Base-by-base conservation (phyloP, 2,329 filamentous ascomycete species). In the Ophiostoma sp. region DNA sequence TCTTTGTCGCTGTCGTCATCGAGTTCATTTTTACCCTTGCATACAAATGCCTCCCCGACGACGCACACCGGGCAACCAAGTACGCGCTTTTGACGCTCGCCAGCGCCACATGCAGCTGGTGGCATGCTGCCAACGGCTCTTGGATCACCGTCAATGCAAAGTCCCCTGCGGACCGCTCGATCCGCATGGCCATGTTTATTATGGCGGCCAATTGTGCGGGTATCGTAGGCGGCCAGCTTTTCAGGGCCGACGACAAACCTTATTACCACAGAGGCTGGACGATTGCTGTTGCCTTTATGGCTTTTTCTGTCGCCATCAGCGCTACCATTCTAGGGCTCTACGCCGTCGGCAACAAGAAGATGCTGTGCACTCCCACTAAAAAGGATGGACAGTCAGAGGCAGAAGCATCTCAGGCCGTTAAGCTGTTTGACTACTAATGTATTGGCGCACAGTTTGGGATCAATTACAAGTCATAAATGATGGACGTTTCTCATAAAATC, bases 141-240 rank as follows among this genome's bases (percentile, higher is more conserved):
- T 73, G 74, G 72, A 64, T 75, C 6, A 67, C 72, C 48, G 69
- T 71, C 44, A 72, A 72, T 6, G 70, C 48, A 3, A 48, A 27
- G 13, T 69, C 67, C 0, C 67, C 69, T 0, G 62, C 68, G 11
- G 67, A 71, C 10, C 31, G 60, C 17, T 72, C 72, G 0, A 60
- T 67, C 13, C 41, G 66, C 68, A 67, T 71, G 62, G 57, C 27
- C 33, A 83, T 81, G 77, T 80, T 87, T 68, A 86, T 88, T 71
- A 88, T 88, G 86, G 83, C 84, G 27, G 86, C 85, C 67, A 89
- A 89, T 73, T 85, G 84, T 35, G 85, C 86, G 0, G 86, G 85
- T 31, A 88, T 89, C 68, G 86, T 86, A 69, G 86, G 86, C 3
- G 85, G 85, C 0, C 86, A 88, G 75, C 84, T 88, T 72, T 88